Base-by-base conservation (phyloP, 2,329 filamentous ascomycete species). In the Cercospora sesami region DNA sequence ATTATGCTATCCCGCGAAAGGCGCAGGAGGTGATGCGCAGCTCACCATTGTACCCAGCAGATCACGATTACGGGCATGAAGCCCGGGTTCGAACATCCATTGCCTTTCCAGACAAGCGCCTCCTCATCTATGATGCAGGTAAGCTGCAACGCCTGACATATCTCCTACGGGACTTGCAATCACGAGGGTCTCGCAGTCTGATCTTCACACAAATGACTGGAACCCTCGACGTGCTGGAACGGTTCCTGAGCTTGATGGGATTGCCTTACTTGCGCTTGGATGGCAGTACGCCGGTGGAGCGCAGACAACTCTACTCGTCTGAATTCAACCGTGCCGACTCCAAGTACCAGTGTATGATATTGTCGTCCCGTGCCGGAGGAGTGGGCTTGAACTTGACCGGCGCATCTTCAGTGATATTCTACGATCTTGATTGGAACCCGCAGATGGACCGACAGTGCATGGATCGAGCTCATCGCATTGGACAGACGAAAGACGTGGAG, bases 121-220 rank as follows among this genome's bases (percentile, higher is more conserved):
- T 99, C n/a, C 83, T 99, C 0, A 94, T 99, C 78, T 99, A 96
- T 78, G 95, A 99, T 80, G 98, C 95, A 76, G 95, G 95, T 73
- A 99, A 99, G 79, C 86, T 99, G 3, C 95, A 99, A 76, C 89
- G 91, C 18, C 86, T 99, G 16, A 95, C 96, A 75, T 90, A 90
- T 69, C 86, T 99, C 1, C 86, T 99, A 14, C 91, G 95, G 9
- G 90, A 91, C 70, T 85, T 99, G 7, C 94, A 98, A 80, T 88
- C 91, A 2, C 93, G 93, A 45, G 93, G 94, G 1, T 95, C 98
- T 76, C 92, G 96, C 7, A 95, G 93, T 9, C 85, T 99, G 61
- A 99, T 99, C 78, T 99, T 99, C 80, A 98, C 96, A 0, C 95
- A 99, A 77, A 99, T 99, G 95, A 98, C 95, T 58, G 97, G 96